Conservation (phyloP, 2,329 filamentous ascomycete species). For the Chrysosporium queenslandicum region DNA sequence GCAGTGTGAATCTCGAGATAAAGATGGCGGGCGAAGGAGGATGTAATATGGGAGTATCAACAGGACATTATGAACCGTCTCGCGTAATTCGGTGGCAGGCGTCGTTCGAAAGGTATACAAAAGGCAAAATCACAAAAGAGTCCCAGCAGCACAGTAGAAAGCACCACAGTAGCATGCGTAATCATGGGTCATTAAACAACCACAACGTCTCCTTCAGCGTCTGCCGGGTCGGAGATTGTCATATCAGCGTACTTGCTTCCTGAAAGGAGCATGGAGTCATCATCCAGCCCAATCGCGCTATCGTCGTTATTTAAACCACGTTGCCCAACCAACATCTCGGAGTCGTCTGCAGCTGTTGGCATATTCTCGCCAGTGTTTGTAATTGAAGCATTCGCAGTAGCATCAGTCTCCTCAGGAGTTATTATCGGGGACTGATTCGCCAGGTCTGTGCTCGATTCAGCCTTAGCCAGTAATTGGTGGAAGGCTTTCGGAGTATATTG, state of each 20-base stretch:
- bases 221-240: constrained; percentile 38
- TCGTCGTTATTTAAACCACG: constrained; percentile 48
- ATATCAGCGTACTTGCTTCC: constrained; percentile 39
- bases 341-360: constrained; percentile 14
- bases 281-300: constrained; percentile 60
- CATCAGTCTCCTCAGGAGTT: constrained; percentile 9
- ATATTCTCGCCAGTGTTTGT: constrained; percentile 32
- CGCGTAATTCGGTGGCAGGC: background rate
- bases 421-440: constrained; percentile 14
- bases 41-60: background rate
- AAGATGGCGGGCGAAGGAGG: background rate
- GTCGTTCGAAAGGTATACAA: background rate
- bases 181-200: no score
- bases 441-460: constrained; percentile 19
- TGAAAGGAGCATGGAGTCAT: constrained; percentile 35
- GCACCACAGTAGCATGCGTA: no score
- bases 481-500: constrained; percentile 37
- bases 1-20: background rate
- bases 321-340: constrained; percentile 22
- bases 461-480: constrained; percentile 21
- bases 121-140: background rate
- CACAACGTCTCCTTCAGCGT: constrained; percentile 38
- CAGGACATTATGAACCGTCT: background rate
- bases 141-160: background rate
- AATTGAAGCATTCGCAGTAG: background rate